phyloP scores from a whole-genome alignment of 2,329 filamentous ascomycete genomes.

The Talaromyces piceae region DNA sequence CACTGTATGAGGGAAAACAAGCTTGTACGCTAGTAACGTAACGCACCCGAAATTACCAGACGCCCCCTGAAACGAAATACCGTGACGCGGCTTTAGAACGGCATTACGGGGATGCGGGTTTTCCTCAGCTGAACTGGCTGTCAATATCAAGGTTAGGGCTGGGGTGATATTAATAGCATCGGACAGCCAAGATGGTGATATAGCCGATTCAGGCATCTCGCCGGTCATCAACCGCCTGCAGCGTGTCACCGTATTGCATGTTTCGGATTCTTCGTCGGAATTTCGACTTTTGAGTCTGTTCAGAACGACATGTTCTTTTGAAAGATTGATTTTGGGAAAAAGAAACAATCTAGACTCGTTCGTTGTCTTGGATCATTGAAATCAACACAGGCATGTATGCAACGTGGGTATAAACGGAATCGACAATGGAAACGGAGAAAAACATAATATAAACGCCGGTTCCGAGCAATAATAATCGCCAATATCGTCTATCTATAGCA shows the following conservation, averaged over 20 bases:
- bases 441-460: neutral
- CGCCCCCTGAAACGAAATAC: neutral
- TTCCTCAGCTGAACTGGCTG: neutral
- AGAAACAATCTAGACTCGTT: too few species aligned
- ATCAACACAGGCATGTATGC: neutral
- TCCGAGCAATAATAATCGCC: neutral
- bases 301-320: too few species aligned
- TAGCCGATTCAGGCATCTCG: too few species aligned
- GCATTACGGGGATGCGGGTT: too few species aligned
- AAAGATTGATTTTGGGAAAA: too few species aligned
- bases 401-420: slow-evolving; percentile 1
- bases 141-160: neutral
- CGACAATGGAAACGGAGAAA: neutral
- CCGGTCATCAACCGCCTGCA: too few species aligned
- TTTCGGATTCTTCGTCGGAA: too few species aligned
- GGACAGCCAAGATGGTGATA: too few species aligned
- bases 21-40: neutral
- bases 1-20: neutral
- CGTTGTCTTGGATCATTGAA: neutral
- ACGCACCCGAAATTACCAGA: neutral
- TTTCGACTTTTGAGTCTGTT: too few species aligned
- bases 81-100: neutral
- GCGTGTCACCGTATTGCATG: too few species aligned
- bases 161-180: too few species aligned
- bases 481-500: neutral